Evolutionary conservation across 257 asterid genomes (phyloP), one percentile per base, ranked within the genome.

Genomic region (Solanum peruvianum): DNA sequence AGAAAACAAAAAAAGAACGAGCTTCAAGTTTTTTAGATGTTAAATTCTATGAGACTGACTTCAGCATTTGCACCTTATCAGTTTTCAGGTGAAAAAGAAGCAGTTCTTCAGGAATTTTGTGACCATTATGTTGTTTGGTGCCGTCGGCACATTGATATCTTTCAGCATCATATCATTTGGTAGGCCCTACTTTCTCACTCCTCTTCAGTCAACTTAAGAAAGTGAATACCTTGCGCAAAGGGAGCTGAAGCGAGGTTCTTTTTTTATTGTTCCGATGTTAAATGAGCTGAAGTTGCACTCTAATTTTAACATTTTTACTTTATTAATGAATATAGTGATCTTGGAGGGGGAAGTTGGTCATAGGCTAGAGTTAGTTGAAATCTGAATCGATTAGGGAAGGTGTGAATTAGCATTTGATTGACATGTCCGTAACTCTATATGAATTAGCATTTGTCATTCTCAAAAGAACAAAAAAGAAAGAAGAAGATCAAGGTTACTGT

Each of bases 51-150:
- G 76, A 58, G 27, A 72, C 85, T 86, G 72, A 64, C n/a, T 10
- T 41, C 27, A 7, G 31, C 25, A 29, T 73, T 85, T 49, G 49
- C 23, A 81, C 37, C 12, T 84, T 42, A 77, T 90, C 93, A 94
- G 98, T 92, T 96, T 94, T 89, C 95, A 92, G 87, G 95, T 94
- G 92, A 94, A 96, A 84, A 94, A 93, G 92, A 94, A 94, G 89
- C 95, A 92, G 44, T 93, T 94, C 25, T 96, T 96, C 91, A 88
- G 91, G 90, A 94, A 96, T 88, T 88, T 94, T 91, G 76, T 85
- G 73, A 90, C 91, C 82, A 93, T 96, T 64, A 89, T 83, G 77
- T 66, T 92, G 89, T 96, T 94, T 94, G 98, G 98, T 80, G 98
- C 90, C 42, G 80, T 91, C 88, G 99, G 98, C 75, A 92, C 99